Evolutionary conservation across 2,329 filamentous ascomycete species (phyloP).

Genomic region (Ploettnerulaceae sp.): DNA sequence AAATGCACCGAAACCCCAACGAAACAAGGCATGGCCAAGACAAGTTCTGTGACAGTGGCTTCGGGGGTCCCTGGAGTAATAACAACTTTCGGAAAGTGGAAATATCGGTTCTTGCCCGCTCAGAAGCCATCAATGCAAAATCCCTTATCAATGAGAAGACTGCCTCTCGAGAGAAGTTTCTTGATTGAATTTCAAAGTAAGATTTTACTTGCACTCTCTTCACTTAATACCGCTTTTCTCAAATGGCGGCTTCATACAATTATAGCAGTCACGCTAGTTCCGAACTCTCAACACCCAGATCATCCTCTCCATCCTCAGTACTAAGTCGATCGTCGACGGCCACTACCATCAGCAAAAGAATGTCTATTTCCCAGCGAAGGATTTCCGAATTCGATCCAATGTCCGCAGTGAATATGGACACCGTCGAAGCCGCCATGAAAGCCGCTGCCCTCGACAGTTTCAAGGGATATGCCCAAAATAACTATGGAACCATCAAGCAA

Average conservation of each 20-base stretch:
- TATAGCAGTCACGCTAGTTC: constrained; percentile 26
- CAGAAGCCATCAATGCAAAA: constrained; percentile 15
- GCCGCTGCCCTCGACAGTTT: constrained; percentile 56
- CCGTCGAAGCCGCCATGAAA: constrained; percentile 57
- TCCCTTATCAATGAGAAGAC: constrained; percentile 21
- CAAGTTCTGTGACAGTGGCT: constrained; percentile 20
- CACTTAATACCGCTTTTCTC: constrained; percentile 1
- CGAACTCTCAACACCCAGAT: constrained; percentile 29
- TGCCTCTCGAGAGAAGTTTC: constrained; percentile 5
- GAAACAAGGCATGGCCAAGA: constrained; percentile 25
- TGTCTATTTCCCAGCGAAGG: constrained; percentile 28
- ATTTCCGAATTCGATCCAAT: constrained; percentile 30
- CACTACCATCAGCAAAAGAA: constrained; percentile 29
- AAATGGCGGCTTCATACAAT: constrained; percentile 29
- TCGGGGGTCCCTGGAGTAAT: neutral
- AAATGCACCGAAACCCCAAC: constrained; percentile 28
- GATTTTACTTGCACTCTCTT: neutral
- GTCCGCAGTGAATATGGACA: constrained; percentile 44
- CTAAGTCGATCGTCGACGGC: constrained; percentile 28
- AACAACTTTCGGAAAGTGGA: constrained; percentile 10
- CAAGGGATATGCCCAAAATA: constrained; percentile 54
- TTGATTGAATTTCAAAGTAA: no score
- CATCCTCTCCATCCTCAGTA: constrained; percentile 29
- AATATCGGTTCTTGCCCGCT: constrained; percentile 24
- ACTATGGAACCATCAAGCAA: constrained; percentile 53